phyloP scores from a whole-genome alignment of 345 rosid species.

The Acer saccharum region DNA sequence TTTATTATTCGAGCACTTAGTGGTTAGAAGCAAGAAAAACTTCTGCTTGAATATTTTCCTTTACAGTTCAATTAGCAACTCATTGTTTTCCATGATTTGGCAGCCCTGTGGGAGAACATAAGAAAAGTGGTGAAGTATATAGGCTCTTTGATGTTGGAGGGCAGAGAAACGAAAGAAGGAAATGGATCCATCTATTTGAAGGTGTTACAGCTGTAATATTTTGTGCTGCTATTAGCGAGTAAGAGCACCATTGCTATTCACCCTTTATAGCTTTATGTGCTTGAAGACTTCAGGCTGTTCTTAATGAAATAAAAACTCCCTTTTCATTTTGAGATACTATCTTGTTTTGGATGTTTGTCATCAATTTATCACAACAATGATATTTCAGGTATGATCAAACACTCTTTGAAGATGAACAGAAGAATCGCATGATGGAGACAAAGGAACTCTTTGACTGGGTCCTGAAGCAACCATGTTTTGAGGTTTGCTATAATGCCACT shows the following conservation, averaged over 20 bases:
- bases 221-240: constrained; percentile 99
- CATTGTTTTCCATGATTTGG: constrained; percentile 26
- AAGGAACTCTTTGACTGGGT: constrained; percentile 97
- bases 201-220: constrained; percentile 98
- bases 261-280: not conserved
- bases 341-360: not conserved
- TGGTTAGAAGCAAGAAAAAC: not conserved
- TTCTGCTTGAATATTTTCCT: constrained; percentile 10
- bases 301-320: not conserved
- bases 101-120: constrained; percentile 96
- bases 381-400: constrained; percentile 86
- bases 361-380: not conserved
- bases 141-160: constrained; percentile 99
- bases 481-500: constrained; percentile 46
- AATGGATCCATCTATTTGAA: constrained; percentile 99
- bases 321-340: no score
- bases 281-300: not conserved
- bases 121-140: constrained; percentile 98
- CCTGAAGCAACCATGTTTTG: constrained; percentile 95
- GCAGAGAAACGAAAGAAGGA: constrained; percentile 97
- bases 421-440: constrained; percentile 93
- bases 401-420: constrained; percentile 87
- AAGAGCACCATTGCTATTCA: constrained; percentile 36
- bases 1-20: constrained; percentile 1
- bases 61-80: not conserved